Conservation (phyloP, 2,329 filamentous ascomycete genomes). For the Colletotrichum endophyticum region DNA sequence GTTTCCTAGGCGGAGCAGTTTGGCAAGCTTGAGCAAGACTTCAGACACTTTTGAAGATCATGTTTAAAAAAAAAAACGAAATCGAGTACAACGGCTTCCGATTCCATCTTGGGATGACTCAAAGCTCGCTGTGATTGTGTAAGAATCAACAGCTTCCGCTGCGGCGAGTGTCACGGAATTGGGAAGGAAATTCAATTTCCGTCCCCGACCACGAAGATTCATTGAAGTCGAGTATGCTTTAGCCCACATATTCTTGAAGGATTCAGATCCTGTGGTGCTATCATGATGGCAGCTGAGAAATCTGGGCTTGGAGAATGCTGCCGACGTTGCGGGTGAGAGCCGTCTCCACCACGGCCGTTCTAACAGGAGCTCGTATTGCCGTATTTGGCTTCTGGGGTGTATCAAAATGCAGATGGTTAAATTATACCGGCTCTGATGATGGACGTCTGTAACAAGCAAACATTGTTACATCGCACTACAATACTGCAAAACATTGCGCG, state of each 20-base stretch:
- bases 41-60: fast-evolving
- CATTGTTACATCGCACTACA: not conserved
- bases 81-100: not conserved
- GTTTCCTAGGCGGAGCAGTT: not conserved
- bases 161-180: not conserved
- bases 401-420: not conserved
- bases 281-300: not conserved
- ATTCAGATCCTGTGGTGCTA: not conserved
- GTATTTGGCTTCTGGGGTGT: not conserved
- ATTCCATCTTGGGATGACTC: not conserved
- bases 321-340: fast-evolving
- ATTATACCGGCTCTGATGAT: not conserved
- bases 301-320: not conserved
- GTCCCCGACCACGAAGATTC: fast-evolving
- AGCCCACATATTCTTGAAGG: not conserved
- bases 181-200: not conserved
- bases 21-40: not conserved
- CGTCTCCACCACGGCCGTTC: not conserved
- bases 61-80: not conserved
- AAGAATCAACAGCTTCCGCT: not conserved
- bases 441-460: not conserved
- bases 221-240: not conserved
- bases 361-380: not conserved
- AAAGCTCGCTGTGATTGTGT: not conserved
- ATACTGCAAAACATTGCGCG: not conserved